Conservation (phyloP, 768 basidiomycete species). For the Cantharellus anzutake region DNA sequence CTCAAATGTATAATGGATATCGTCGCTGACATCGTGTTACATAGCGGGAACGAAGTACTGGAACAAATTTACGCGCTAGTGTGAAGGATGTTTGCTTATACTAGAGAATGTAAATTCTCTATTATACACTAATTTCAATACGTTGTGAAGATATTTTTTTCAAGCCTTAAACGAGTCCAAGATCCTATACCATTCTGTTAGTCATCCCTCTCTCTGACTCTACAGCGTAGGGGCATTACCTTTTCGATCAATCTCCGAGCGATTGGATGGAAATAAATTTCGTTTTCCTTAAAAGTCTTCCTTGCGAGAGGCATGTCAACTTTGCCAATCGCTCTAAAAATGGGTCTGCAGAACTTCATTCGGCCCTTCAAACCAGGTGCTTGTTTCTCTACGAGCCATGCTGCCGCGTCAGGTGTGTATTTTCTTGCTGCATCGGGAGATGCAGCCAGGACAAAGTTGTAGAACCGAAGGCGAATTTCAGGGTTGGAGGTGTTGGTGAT, state of each 20-base stretch:
- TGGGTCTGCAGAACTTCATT: slow-evolving; percentile 69
- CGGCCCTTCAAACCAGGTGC: slow-evolving; percentile 48
- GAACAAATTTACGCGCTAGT: too few relatives aligned
- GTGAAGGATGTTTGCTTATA: too few relatives aligned
- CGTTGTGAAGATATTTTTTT: too few relatives aligned
- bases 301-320: slow-evolving; percentile 36
- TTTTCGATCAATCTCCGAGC: slow-evolving; percentile 57
- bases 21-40: too few relatives aligned
- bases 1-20: too few relatives aligned
- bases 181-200: too few relatives aligned
- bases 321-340: slow-evolving; percentile 35
- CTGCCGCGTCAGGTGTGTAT: slow-evolving; percentile 34
- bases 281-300: slow-evolving; percentile 27
- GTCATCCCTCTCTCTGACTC: too few relatives aligned
- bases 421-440: slow-evolving; percentile 26
- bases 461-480: slow-evolving; percentile 64
- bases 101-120: too few relatives aligned
- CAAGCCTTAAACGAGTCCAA: too few relatives aligned
- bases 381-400: slow-evolving; percentile 38
- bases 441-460: slow-evolving; percentile 42
- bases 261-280: slow-evolving; percentile 52
- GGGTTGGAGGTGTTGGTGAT: slow-evolving; percentile 38
- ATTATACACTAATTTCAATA: too few relatives aligned
- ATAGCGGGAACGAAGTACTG: too few relatives aligned
- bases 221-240: slow-evolving; percentile 19